Evolutionary conservation across 2,329 filamentous ascomycete genomes (phyloP), one percentile per base, ranked within the genome.

Genomic region (Conoideocrella luteorostrata): DNA sequence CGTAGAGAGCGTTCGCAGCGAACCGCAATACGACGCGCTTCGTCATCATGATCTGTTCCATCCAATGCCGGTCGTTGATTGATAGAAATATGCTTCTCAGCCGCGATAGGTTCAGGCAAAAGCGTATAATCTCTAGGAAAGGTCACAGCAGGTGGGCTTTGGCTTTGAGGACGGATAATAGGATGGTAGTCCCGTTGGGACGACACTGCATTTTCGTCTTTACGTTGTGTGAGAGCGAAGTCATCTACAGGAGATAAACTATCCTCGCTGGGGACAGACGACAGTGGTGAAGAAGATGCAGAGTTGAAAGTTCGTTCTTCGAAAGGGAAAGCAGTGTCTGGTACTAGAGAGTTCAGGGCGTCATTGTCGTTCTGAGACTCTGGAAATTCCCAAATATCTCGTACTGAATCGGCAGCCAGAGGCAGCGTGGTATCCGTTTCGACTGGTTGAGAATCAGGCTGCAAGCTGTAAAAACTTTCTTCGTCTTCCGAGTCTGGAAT

Each of bases 401-500:
- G 39, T 7, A 47, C 18, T 20, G 13, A 17, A 5, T 43, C 21
- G 7, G 13, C 2, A 6, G 21, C 22, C n/a, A 15, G 15, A 12
- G 21, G 9, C 17, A 29, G 24, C n/a, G 20, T n/a, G 15, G 39
- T 32, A 23, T 21, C 12, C n/a, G 30, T 30, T 21, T 33, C 39
- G 18, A 5, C 17, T 11, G 6, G 12, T 5, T 37, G 43, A 13
- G 29, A 6, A 9, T 12, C 24, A 23, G 11, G n/a, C 40, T 59
- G 52, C 45, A 66, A 58, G 46, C 57, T 65, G 45, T 71, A 68
- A 48, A 67, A 68, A 43, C 55, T 65, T 50, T 60, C 63, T 38
- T 73, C 70, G 45, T 72, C 71, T 53, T 74, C 71, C 48, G 71
- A 74, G 57, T 74, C 71, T 45, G 71, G 71, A 51, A 74, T 64